phyloP scores from a whole-genome alignment of 176 grass and related monocot species.

The Zoysia japonica region DNA sequence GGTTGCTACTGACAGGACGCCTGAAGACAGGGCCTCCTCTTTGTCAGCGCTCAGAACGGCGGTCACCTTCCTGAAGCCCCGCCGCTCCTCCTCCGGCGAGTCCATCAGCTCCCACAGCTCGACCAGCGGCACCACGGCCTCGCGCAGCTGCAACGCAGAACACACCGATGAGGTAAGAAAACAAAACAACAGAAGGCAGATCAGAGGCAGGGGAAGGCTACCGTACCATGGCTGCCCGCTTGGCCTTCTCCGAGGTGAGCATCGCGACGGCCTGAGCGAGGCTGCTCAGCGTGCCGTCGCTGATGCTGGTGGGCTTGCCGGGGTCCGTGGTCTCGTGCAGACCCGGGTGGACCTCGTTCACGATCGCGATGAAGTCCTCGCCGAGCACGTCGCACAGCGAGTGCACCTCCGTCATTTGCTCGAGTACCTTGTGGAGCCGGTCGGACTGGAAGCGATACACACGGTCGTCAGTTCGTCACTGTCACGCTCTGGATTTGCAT shows the following conservation, averaged over 20 bases:
- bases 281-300: slow-evolving; percentile 54
- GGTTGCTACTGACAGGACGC: slow-evolving; percentile 41
- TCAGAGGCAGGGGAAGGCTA: background rate
- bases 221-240: slow-evolving; percentile 42
- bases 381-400: slow-evolving; percentile 62
- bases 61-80: slow-evolving; percentile 47
- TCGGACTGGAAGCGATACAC: slow-evolving; percentile 31
- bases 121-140: slow-evolving; percentile 42
- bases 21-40: slow-evolving; percentile 32
- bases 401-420: slow-evolving; percentile 64
- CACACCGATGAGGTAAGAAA: background rate
- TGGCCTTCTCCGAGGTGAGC: slow-evolving; percentile 55
- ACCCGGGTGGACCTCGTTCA: slow-evolving; percentile 62
- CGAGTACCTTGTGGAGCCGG: slow-evolving; percentile 47
- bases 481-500: background rate
- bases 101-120: slow-evolving; percentile 72
- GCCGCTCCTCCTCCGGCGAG: slow-evolving; percentile 56
- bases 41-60: slow-evolving; percentile 32
- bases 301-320: slow-evolving; percentile 65
- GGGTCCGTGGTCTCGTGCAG: slow-evolving; percentile 52
- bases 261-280: slow-evolving; percentile 49
- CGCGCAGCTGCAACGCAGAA: slow-evolving; percentile 39
- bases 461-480: background rate
- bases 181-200: background rate
- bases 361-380: slow-evolving; percentile 57